These are phyloP conservation scores for Baffinella frigidus DNA, from an alignment of 208 protist genomes.

Conservation along the genomic window DNA sequence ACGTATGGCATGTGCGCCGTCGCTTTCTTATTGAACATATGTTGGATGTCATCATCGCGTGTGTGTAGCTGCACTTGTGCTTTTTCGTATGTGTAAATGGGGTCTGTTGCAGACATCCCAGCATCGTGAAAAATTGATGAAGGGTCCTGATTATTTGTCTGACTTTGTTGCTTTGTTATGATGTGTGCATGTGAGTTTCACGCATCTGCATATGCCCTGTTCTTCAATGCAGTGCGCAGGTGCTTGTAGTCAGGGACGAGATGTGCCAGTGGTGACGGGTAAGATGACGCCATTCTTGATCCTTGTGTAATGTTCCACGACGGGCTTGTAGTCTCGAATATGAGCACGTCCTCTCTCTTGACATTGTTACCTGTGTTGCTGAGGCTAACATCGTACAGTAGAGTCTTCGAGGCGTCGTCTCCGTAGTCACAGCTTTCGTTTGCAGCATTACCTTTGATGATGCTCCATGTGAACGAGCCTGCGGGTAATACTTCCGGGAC, in stretches of 20 bases:
- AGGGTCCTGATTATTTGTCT: too few species aligned
- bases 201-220: not conserved
- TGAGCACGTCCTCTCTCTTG: not conserved
- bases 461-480: not conserved
- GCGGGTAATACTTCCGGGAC: not conserved
- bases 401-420: not conserved
- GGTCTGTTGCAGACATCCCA: too few species aligned
- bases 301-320: not conserved
- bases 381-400: not conserved
- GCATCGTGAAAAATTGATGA: too few species aligned
- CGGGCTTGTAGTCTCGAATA: not conserved
- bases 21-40: too few species aligned
- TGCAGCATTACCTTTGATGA: too few species aligned
- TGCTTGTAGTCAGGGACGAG: not conserved
- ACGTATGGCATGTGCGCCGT: too few species aligned
- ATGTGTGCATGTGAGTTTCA: not conserved
- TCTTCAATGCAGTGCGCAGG: not conserved
- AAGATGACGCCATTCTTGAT: not conserved
- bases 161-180: too few species aligned
- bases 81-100: too few species aligned
- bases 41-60: too few species aligned
- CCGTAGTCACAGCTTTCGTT: not conserved
- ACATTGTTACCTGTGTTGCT: too few species aligned
- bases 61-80: too few species aligned
- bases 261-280: not conserved